Percentiles rank a stretch among this genome's conserved stretches.
These are phyloP conservation scores for Phalaenopsis aphrodite DNA, from an alignment of 106 monocot species.

Conservation along the genomic window DNA sequence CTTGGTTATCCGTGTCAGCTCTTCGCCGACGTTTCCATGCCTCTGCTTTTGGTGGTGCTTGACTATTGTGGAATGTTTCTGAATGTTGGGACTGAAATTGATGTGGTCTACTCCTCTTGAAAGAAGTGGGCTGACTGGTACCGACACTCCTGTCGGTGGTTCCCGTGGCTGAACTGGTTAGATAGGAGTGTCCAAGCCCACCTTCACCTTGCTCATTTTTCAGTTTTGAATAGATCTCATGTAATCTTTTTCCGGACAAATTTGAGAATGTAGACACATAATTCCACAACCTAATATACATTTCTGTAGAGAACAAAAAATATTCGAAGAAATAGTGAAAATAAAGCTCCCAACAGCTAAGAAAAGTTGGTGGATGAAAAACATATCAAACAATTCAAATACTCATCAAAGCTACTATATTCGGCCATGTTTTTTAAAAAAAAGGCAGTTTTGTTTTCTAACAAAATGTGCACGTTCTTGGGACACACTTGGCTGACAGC, in stretches of 20 bases:
- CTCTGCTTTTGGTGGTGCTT: conserved; percentile 46
- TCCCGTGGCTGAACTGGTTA: conserved; percentile 26
- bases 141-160: conserved; percentile 27
- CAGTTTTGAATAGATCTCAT: conserved; percentile 84
- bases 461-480: no score
- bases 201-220: conserved; percentile 61
- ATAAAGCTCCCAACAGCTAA: no score
- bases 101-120: conserved; percentile 37
- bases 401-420: no score
- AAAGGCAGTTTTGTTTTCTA: no score
- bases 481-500: no score
- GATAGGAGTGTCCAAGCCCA: conserved; percentile 51
- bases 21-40: conserved; percentile 95
- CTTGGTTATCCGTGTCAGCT: conserved; percentile 27
- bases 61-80: conserved; percentile 35
- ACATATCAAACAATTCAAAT: no score
- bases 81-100: conserved; percentile 23
- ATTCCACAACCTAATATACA: conserved; percentile 89
- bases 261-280: conserved; percentile 91
- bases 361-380: no score
- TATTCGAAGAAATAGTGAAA: not conserved
- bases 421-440: no score
- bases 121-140: conserved; percentile 17
- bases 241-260: conserved; percentile 71
- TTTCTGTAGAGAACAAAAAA: conserved; percentile 34